Percentiles rank a stretch among this genome's conserved stretches.
Evolutionary conservation across 2,329 filamentous ascomycete genomes (phyloP).

Genomic region (Colletotrichum destructivum): DNA sequence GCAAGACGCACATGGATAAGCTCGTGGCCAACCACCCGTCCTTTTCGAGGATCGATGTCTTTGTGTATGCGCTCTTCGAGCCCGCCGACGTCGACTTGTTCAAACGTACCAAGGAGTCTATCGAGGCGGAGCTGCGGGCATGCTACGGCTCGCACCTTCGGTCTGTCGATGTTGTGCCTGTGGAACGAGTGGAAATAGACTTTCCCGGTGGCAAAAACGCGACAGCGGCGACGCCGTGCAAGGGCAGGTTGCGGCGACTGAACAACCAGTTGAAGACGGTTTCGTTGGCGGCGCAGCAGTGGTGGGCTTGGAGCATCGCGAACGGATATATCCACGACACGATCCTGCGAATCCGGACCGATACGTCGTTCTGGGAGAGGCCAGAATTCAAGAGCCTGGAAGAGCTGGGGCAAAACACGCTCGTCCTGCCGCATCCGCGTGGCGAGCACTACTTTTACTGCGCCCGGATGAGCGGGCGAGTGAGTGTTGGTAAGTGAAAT

Average conservation of each 20-base stretch:
- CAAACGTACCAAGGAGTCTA: constrained; percentile 9
- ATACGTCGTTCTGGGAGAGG: constrained; percentile 32
- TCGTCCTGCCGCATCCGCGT: constrained; percentile 39
- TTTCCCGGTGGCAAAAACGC: constrained; percentile 34
- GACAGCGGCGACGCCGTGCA: constrained; percentile 29
- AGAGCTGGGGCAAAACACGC: constrained; percentile 30
- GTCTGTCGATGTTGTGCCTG: constrained; percentile 19
- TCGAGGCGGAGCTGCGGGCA: constrained; percentile 32
- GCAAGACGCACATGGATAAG: constrained; percentile 34
- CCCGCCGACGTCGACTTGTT: constrained; percentile 22
- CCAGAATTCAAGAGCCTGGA: constrained; percentile 36
- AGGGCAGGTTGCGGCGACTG: constrained; percentile 22
- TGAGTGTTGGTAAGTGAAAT: constrained; percentile 44
- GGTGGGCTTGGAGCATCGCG: constrained; percentile 40
- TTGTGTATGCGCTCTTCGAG: constrained; percentile 39
- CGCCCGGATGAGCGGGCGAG: constrained; percentile 34
- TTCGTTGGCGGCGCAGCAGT: constrained; percentile 23
- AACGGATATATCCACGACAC: constrained; percentile 37
- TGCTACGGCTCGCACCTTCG: constrained; percentile 40
- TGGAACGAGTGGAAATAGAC: constrained; percentile 18
- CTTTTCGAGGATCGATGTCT: constrained; percentile 40
- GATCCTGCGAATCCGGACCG: constrained; percentile 38
- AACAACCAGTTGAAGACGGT: constrained; percentile 40
- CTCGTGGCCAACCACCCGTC: constrained; percentile 21
- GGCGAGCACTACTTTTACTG: constrained; percentile 43